Conservation (phyloP, 1,284 basidiomycete species). For the Phellopilus nigrolimitatus region DNA sequence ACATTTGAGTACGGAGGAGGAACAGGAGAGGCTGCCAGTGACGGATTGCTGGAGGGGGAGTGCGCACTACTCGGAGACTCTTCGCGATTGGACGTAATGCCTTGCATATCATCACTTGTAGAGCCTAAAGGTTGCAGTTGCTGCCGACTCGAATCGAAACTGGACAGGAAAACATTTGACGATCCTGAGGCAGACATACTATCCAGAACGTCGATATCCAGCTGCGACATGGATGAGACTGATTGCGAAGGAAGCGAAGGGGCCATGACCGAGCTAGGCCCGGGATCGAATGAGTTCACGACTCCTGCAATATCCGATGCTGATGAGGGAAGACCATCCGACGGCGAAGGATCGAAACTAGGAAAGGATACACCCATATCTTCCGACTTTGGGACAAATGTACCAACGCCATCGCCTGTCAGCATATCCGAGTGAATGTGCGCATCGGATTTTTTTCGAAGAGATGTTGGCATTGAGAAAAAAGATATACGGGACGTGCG, state of each 20-base stretch:
- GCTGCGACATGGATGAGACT: constrained; percentile 1
- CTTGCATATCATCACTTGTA: constrained; percentile 20
- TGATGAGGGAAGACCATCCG: constrained; percentile 16
- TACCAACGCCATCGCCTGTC: constrained; percentile 2
- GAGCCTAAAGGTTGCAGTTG: constrained; percentile 7
- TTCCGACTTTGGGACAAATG: constrained; percentile 16
- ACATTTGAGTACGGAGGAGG: constrained; percentile 17
- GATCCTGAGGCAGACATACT: neutral
- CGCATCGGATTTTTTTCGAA: too few species aligned
- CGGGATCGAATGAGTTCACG: constrained; percentile 9
- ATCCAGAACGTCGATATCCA: constrained; percentile 16
- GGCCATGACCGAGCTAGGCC: neutral
- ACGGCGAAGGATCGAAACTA: constrained; percentile 5
- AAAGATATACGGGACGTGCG: neutral
- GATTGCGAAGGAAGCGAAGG: too few species aligned
- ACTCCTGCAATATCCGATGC: constrained; percentile 5
- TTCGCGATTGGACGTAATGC: constrained; percentile 13
- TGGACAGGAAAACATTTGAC: neutral
- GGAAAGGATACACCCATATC: constrained; percentile 7
- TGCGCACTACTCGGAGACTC: constrained; percentile 15
- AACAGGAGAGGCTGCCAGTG: constrained; percentile 19
- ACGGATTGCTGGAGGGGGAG: constrained; percentile 18
- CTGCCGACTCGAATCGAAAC: constrained; percentile 9
- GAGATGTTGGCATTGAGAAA: constrained; percentile 10
- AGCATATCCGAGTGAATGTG: constrained; percentile 4